Evolutionary conservation across 306 rosid genomes (phyloP), one percentile per base, ranked within the genome.

Genomic region (Prunus kanzakura): DNA sequence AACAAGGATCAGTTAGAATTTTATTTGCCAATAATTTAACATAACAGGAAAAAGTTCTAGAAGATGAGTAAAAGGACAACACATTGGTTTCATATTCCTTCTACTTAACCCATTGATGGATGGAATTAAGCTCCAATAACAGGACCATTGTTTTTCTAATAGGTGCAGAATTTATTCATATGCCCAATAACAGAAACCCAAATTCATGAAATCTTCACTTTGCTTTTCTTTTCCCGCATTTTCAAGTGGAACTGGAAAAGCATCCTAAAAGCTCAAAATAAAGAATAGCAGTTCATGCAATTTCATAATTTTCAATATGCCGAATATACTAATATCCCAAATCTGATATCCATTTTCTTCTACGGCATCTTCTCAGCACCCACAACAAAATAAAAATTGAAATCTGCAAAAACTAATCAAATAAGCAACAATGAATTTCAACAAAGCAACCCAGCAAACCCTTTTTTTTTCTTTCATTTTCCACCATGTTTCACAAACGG

Each of bases 311-410:
- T 47, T 11, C 7, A 23, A n/a, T n/a, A 69, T 8, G 71, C 56
- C 35, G 20, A 38, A 73, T 20, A 73, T 29, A 65, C 72, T 14
- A 66, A 67, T 6, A 67, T 79, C 54, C 32, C 47, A 74, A 54
- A 35, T 38, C 35, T 35, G 7, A 2, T 23, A 76, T 30, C 57
- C 7, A 0, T 29, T 58, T 56, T 60, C 27, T 60, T 38, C 67
- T 6, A 6, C 25, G 20, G 52, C 16, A 66, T 41, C 71, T 66
- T 66, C 54, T 66, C 18, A 23, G 22, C 18, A 73, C 4, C 76
- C 56, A 6, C 43, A 23, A 41, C 1, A 22, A 2, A 72, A 35
- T 8, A 27, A 19, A 15, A 73, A 15, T 8, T 19, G 19, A 16
- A n/a, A 8, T 62, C 20, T 22, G 8, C 11, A 3, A 9, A 11